Evolutionary conservation across 176 grass and related monocot genomes (phyloP).

Genomic region (Alloteropsis semialata): DNA sequence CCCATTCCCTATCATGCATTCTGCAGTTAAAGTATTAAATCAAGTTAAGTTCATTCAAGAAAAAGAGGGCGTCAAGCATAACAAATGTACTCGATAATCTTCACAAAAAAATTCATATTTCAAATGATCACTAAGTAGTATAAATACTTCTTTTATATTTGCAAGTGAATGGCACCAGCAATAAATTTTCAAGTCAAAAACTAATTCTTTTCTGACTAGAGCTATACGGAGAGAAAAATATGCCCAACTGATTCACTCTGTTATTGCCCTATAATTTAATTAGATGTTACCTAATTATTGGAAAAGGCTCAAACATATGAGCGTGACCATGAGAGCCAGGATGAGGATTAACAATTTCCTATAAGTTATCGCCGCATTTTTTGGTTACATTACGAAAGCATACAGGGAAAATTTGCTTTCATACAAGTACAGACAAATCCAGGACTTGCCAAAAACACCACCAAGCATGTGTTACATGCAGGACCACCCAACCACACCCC

Average conservation of each 20-base stretch:
- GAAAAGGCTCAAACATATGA: neutral
- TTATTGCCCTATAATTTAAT: slow-evolving; percentile 3
- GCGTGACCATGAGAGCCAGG: neutral
- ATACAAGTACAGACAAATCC: neutral
- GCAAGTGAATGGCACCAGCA: neutral
- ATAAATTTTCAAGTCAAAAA: neutral
- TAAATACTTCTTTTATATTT: neutral
- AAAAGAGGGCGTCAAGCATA: neutral
- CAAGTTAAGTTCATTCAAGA: slow-evolving; percentile 24
- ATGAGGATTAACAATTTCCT: neutral
- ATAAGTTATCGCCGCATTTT: neutral
- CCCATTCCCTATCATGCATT: slow-evolving; percentile 87
- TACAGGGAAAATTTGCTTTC: neutral
- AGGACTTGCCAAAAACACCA: neutral
- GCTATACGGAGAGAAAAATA: neutral
- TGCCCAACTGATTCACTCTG: neutral
- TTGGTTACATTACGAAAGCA: too few species aligned
- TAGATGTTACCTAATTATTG: neutral
- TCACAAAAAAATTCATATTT: neutral
- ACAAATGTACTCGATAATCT: neutral
- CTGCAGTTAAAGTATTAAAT: slow-evolving; percentile 47
- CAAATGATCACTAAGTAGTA: neutral
- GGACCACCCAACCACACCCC: neutral
- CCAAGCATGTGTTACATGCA: neutral
- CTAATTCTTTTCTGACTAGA: neutral